Base-by-base conservation (phyloP, 2,329 filamentous ascomycete species). In the Balansia obtecta region DNA sequence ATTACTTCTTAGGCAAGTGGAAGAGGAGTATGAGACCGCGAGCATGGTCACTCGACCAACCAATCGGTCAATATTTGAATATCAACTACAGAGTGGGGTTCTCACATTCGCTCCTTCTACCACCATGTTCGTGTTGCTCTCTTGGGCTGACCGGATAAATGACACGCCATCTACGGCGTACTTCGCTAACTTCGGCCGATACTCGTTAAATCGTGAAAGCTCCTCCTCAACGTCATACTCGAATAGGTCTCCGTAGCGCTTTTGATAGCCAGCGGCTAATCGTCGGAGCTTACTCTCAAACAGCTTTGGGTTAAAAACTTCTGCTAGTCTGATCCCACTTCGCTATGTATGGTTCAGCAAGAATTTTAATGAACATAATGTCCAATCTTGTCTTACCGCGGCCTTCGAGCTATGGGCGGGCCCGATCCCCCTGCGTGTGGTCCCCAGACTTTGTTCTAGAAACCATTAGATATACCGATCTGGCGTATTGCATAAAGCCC, bases 211-310 rank as follows among this genome's bases (percentile, higher is more conserved):
- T 49, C 70, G 70, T 39, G 63, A 64, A 57, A 88, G 76, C 68
- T 88, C 85, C 45, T 79, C 79, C 56, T 87, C 79, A 10, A 81
- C 72, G 55, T 87, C 80, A 61, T 78, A 76, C 55, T 80, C 63
- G 52, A 83, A 66, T 39, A 85, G 65, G 56, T 83, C 76, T 18
- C 84, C 83, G 58, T 80, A 87, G 47, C 82, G 71, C 68, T 83
- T 82, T 72, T 71, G 48, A 86, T 70, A 57, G 76, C 75, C 80
- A 8, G 66, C 58, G 11, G 76, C 82, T 47, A 89, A 67, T 22
- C 71, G 67, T 43, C 82, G 73, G 45, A 88, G 67, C 65, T 85
- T 85, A 39, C 65, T 61, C 67, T 87, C 84, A 57, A 89, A 88
- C 10, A 74, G 61, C 43, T 76, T 70, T 62, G 79, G 74, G 61